Base-by-base conservation (phyloP, 345 rosid genomes). In the Euphorbia lathyris region DNA sequence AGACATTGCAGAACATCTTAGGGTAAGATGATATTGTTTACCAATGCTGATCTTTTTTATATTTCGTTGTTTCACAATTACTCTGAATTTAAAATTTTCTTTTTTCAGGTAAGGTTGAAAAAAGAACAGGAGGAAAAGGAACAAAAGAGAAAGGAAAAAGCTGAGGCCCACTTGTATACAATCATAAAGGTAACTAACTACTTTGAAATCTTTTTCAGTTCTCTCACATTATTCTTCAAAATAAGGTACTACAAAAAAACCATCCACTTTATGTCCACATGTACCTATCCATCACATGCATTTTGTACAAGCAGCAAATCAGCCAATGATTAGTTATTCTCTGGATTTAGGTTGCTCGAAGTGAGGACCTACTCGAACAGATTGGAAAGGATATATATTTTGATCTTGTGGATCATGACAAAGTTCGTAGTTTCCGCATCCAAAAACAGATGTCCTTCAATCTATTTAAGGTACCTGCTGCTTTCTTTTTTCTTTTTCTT, bases 51-150 rank as follows among this genome's bases (percentile, higher is more conserved):
- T 30, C 43, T 34, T 52, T n/a, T 23, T 20, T 8, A 19, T 58
- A 19, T 7, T 38, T 59, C 3, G 3, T 25, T 66, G 42, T 48
- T 34, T 5, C 20, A 27, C 32, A 19, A 4, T 40, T 22, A 17
- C 25, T 17, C 14, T 50, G 26, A 22, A 30, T 22, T 30, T 42
- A 34, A 42, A 68, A 40, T 63, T 40, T 34, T 42, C 47, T 32
- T 5, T 26, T 81, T 61, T 40, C 81, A 92, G 98, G 85, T 79
- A 80, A 90, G 97, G 70, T 79, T 95, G 83, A 90, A 90, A 83
- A 95, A 88, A 81, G 97, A 92, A 73, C 98, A 95, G 71, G 97
- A 92, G 83, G 99, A 95, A 72, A 92, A 95, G 73, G 97, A 92
- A 69, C 87, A 86, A 27, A 92, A 92, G 81, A 89, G 90, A 81